Evolutionary conservation across 345 rosid species (phyloP).

Genomic region (Camelina laxa): DNA sequence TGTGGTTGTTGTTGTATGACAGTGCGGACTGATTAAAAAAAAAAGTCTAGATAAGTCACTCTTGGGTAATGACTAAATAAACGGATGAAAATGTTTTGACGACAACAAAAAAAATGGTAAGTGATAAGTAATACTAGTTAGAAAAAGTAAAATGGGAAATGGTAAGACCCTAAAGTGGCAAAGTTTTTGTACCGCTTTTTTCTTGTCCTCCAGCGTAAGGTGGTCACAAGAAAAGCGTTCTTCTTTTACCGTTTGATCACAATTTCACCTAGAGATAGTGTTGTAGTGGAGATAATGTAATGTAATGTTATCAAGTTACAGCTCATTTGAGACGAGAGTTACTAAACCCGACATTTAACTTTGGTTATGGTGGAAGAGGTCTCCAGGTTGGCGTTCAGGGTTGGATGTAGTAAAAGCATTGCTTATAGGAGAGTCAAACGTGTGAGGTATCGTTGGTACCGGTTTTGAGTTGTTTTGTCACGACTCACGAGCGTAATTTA

Average conservation of each 20-base stretch:
- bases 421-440: too few relatives aligned
- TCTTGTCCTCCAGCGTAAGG: neutral
- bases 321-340: neutral
- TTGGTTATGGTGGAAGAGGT: too few relatives aligned
- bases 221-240: neutral
- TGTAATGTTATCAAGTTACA: too few relatives aligned
- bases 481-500: too few relatives aligned
- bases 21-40: neutral
- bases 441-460: too few relatives aligned
- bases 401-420: too few relatives aligned
- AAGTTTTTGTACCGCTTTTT: neutral
- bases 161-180: neutral
- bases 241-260: neutral
- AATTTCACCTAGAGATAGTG: constrained; percentile 3
- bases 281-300: too few relatives aligned
- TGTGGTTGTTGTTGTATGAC: constrained; percentile 28
- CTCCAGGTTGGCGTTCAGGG: too few relatives aligned
- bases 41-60: constrained; percentile 20
- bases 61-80: too few relatives aligned
- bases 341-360: too few relatives aligned
- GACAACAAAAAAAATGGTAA: neutral
- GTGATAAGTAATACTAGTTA: neutral
- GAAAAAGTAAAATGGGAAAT: neutral
- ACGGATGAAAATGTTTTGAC: neutral
- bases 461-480: too few relatives aligned